Base-by-base conservation (phyloP, 257 asterid species). In the Plectranthus barbatus region DNA sequence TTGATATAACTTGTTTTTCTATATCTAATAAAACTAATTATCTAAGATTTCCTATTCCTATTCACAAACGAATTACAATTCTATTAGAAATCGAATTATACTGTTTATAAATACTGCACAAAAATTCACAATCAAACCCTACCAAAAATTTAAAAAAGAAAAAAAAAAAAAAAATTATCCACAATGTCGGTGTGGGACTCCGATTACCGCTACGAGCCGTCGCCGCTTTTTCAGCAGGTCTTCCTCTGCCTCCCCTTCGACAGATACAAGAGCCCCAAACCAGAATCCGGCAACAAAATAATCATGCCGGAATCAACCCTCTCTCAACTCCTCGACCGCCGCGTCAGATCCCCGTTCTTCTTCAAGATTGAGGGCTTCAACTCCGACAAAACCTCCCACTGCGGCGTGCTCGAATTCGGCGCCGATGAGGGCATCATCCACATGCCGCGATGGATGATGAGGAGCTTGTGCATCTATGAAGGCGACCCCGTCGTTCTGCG, bases 381-480 rank as follows among this genome's bases (percentile, higher is more conserved):
- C 6, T n/a, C 37, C 13, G 55, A 26, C 3, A 17, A 15, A 0
- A 5, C 2, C 39, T 48, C 73, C 1, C 67, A 68, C 54, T 68
- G 67, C 20, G n/a, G n/a, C n/a, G n/a, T n/a, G n/a, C n/a, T n/a
- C n/a, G n/a, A n/a, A n/a, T n/a, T n/a, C n/a, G n/a, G n/a, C n/a
- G n/a, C 54, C 18, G 67, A 58, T 0, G 73, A 68, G 19, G 73
- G 73, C 17, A 23, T 1, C 46, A 12, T 68, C 4, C 8, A 48
- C 61, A 7, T 68, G 66, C 73, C 67, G 15, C 33, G 48, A 12
- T 68, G 61, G 67, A 59, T 68, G 73, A 68, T 68, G 67, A 6
- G 0, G 9, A 68, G 24, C 6, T 15, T 59, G 9, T 5, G 2
- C 9, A 0, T 68, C 8, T 0, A 3, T 0, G 73, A 58, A 1